These are phyloP conservation scores for Metschnikowia vanudenii DNA, from an alignment of 805 yeast species.

Conservation along the genomic window DNA sequence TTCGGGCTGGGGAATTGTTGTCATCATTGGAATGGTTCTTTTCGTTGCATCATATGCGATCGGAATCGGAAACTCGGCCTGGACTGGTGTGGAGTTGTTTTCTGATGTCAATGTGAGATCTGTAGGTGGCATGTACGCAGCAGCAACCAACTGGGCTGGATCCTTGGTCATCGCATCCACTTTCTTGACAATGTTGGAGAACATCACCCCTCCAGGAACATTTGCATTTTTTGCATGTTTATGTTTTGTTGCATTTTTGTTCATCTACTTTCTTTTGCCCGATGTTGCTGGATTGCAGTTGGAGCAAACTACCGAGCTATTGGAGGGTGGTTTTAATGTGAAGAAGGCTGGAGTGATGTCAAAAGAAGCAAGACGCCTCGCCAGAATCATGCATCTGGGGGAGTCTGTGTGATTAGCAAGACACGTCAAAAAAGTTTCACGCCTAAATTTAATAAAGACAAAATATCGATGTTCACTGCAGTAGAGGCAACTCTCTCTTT, in stretches of 20 bases:
- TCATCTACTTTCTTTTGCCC: constrained; percentile 84
- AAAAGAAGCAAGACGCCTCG: constrained; percentile 32
- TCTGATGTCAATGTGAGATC: constrained; percentile 89
- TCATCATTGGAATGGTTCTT: constrained; percentile 79
- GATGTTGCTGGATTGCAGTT: constrained; percentile 87
- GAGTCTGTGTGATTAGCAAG: neutral
- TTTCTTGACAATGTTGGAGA: constrained; percentile 89
- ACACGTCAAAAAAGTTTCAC: neutral
- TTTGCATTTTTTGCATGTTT: constrained; percentile 87
- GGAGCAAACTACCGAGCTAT: constrained; percentile 84
- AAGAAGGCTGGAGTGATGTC: constrained; percentile 45
- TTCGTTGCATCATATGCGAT: constrained; percentile 89
- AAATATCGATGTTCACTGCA: too few species aligned
- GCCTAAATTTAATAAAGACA: too few species aligned
- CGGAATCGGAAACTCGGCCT: constrained; percentile 96
- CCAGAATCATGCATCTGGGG: constrained; percentile 4
- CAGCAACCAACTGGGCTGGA: constrained; percentile 95
- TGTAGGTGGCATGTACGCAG: constrained; percentile 84
- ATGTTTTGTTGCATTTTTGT: constrained; percentile 65
- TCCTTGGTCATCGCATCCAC: constrained; percentile 88
- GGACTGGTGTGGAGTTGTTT: constrained; percentile 96
- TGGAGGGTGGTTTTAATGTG: constrained; percentile 85
- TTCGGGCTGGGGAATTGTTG: constrained; percentile 83
- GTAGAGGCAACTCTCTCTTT: too few species aligned
- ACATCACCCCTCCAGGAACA: constrained; percentile 93